Percentiles rank a stretch among this genome's conserved stretches.
Conservation (phyloP, 306 rosid species). For the Delonix regia region DNA sequence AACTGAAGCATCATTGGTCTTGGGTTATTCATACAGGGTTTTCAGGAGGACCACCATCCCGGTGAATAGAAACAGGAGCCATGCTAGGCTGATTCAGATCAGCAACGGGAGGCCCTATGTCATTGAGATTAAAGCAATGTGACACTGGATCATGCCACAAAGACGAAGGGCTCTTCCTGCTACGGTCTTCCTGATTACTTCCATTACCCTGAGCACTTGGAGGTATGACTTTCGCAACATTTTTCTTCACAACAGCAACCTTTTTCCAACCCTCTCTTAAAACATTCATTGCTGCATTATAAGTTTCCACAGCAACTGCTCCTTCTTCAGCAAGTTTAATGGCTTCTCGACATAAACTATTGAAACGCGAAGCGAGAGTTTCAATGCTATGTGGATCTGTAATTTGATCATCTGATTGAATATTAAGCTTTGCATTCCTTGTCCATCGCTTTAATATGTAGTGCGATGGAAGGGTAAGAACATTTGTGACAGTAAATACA, state of each 20-base stretch:
- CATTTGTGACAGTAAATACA: conserved; percentile 81
- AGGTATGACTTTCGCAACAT: conserved; percentile 55
- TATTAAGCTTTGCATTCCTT: conserved; percentile 56
- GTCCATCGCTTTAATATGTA: conserved; percentile 84
- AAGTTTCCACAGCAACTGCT: conserved; percentile 68
- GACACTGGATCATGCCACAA: conserved; percentile 62
- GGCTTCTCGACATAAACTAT: conserved; percentile 72
- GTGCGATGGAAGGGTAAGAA: conserved; percentile 74
- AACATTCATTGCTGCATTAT: conserved; percentile 57
- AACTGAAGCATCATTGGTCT: conserved; percentile 1
- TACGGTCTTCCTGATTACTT: conserved; percentile 57
- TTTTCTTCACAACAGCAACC: conserved; percentile 58
- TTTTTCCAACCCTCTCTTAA: conserved; percentile 61
- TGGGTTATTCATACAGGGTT: conserved; percentile 53
- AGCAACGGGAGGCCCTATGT: conserved; percentile 58
- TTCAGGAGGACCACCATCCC: conserved; percentile 53
- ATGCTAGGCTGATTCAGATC: conserved; percentile 55
- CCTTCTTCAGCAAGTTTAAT: conserved; percentile 81
- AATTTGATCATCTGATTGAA: conserved; percentile 52
- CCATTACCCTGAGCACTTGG: conserved; percentile 53
- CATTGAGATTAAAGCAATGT: conserved; percentile 62
- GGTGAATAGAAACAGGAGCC: conserved; percentile 63
- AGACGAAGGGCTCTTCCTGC: conserved; percentile 49
- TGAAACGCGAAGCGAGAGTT: conserved; percentile 64
- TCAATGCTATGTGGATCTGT: conserved; percentile 51